A percentile compares a stretch with the other conserved stretches of the same genome.
These are phyloP conservation scores for Sutorius australiensis DNA, from an alignment of 768 basidiomycete species.

Conservation along the genomic window DNA sequence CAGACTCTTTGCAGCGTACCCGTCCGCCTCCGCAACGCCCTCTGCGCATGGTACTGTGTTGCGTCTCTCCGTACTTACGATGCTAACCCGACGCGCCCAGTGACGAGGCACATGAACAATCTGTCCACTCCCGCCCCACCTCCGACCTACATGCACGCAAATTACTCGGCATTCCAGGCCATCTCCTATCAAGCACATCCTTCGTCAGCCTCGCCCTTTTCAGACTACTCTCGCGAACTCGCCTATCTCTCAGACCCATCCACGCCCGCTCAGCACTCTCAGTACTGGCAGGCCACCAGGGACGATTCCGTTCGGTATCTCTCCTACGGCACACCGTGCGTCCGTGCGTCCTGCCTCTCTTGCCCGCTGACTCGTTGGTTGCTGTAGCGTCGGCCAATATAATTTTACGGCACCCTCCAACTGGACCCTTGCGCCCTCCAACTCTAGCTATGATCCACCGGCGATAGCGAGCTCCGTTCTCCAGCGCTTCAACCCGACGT, in stretches of 20 bases:
- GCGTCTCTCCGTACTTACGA: background rate
- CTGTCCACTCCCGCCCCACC: constrained; percentile 57
- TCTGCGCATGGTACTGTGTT: constrained; percentile 59
- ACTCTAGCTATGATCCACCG: constrained; percentile 52
- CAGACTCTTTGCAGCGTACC: constrained; percentile 61
- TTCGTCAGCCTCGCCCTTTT: constrained; percentile 52
- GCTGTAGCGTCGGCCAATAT: constrained; percentile 23
- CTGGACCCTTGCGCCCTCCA: constrained; percentile 40
- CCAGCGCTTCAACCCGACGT: constrained; percentile 56
- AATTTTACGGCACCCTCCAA: constrained; percentile 35
- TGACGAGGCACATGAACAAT: constrained; percentile 60
- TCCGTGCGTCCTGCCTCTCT: constrained; percentile 3
- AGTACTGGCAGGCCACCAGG: constrained; percentile 63
- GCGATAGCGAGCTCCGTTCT: constrained; percentile 64
- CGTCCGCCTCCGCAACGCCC: constrained; percentile 74
- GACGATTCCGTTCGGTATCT: constrained; percentile 60
- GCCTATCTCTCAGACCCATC: constrained; percentile 51
- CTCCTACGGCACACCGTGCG: constrained; percentile 50
- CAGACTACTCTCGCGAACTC: constrained; percentile 65
- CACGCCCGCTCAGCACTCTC: constrained; percentile 41
- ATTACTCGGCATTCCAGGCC: constrained; percentile 23
- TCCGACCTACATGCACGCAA: constrained; percentile 61
- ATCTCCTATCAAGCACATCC: constrained; percentile 28
- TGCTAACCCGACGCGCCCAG: constrained; percentile 37
- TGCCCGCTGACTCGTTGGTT: constrained; percentile 7